phyloP scores from a whole-genome alignment of 2,329 filamentous ascomycete species.

The Sporothrix euskadiensis region DNA sequence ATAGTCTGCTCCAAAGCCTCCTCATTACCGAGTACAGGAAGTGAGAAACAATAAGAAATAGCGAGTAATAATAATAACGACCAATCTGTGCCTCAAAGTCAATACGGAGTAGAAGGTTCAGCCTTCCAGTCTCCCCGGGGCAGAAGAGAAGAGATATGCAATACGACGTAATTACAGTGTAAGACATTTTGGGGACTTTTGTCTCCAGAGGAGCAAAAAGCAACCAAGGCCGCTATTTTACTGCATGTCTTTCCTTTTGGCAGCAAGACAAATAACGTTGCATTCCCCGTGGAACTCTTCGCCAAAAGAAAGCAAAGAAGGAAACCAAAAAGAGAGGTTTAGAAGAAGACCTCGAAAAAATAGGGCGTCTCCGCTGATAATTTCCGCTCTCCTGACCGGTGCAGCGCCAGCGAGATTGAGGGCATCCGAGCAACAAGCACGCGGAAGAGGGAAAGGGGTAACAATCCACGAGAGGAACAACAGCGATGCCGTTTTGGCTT shows the following conservation, averaged over 20 bases:
- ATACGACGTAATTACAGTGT: neutral
- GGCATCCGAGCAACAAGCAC: constrained; percentile 14
- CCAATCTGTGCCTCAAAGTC: neutral
- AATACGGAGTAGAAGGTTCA: neutral
- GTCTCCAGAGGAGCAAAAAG: neutral
- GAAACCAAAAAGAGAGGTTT: neutral
- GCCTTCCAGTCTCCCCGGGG: neutral
- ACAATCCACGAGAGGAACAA: neutral
- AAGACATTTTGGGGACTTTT: constrained; percentile 6
- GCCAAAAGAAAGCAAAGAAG: constrained; percentile 19
- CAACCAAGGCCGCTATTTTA: neutral
- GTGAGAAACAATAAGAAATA: neutral
- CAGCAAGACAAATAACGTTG: constrained; percentile 10
- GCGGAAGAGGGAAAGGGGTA: neutral
- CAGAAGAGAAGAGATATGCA: neutral
- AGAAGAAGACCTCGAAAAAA: constrained; percentile 1
- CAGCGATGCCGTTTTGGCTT: neutral
- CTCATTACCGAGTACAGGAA: no score
- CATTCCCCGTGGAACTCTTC: constrained; percentile 9
- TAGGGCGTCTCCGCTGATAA: constrained; percentile 32
- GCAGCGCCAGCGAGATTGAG: constrained; percentile 34
- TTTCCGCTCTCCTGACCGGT: constrained; percentile 37
- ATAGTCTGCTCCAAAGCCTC: neutral
- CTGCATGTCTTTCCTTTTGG: neutral
- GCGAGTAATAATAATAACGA: neutral